Evolutionary conservation across 495 filamentous ascomycete genomes (phyloP), one percentile per base, ranked within the genome.

Genomic region (Penicillium daleae): DNA sequence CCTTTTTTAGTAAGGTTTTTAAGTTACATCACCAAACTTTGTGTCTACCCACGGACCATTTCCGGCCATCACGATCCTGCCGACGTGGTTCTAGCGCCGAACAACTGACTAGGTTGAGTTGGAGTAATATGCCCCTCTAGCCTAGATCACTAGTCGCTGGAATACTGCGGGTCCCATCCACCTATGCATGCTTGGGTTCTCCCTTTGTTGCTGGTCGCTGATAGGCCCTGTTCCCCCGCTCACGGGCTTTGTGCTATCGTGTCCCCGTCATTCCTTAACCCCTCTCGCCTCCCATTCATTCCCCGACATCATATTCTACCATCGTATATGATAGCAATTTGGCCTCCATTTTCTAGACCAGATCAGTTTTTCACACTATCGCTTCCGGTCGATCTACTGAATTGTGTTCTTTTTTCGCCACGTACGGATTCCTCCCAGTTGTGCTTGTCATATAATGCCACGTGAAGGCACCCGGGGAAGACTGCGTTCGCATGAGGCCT

Each of bases 401-500:
- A 44, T 10, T 54, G 4, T 13, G 4, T 26, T 12, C 33, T 21
- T n/a, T 39, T 44, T 39, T 33, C 26, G 33, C 31, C 53, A n/a
- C 48, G 9, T 19, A 7, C 39, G 33, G 26, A 51, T 24, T 57
- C 60, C 42, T 52, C 33, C 52, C 17, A 40, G 37, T 24, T 24
- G 32, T 54, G 21, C 31, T 33, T 19, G 22, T 40, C 56, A 64
- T 61, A 76, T 57, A 56, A 74, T 77, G 75, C 72, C 74, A 56
- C 72, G 71, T 29, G 73, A 74, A 55, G 71, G 59, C 65, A 66
- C 61, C 62, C 79, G 78, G 32, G 75, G 78, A 57, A 71, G 78
- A 65, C 65, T 79, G 57, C 76, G 78, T 39, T 80, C 78, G 44
- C 76, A 81, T 59, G 76, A 80, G 62, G 78, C 78, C 42, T 81